phyloP scores from a whole-genome alignment of 805 yeast species.

The Millerozyma acaciae region DNA sequence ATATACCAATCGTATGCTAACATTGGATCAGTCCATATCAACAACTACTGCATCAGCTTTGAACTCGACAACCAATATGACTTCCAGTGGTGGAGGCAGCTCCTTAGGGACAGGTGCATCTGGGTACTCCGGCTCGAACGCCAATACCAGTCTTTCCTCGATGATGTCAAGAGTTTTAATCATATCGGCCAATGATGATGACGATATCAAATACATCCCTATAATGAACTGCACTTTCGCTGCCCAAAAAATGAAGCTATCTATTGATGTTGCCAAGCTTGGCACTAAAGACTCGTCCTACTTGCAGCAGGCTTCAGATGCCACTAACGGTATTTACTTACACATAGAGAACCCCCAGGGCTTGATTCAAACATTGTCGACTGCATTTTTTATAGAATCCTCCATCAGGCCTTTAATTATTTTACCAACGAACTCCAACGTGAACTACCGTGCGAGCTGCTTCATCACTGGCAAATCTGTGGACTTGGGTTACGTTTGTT shows the following conservation, averaged over 20 bases:
- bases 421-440: slow-evolving; percentile 77
- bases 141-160: slow-evolving; percentile 20
- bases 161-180: slow-evolving; percentile 41
- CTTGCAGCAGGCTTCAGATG: slow-evolving; percentile 92
- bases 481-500: slow-evolving; percentile 91
- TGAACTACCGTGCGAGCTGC: slow-evolving; percentile 93
- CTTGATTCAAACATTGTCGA: slow-evolving; percentile 71
- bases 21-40: slow-evolving; percentile 42
- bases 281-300: slow-evolving; percentile 65
- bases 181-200: slow-evolving; percentile 72
- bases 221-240: slow-evolving; percentile 95
- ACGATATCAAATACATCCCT: slow-evolving; percentile 79
- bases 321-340: slow-evolving; percentile 87
- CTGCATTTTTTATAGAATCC: slow-evolving; percentile 87
- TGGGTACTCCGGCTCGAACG: slow-evolving; percentile 9
- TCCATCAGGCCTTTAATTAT: slow-evolving; percentile 70
- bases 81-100: slow-evolving; percentile 11
- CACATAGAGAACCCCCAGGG: slow-evolving; percentile 67
- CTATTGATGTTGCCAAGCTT: slow-evolving; percentile 87
- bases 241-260: slow-evolving; percentile 86
- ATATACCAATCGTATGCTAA: slow-evolving; percentile 66
- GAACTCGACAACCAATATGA: slow-evolving; percentile 31
- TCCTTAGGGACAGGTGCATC: slow-evolving; percentile 8
- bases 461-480: slow-evolving; percentile 86
- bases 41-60: slow-evolving; percentile 44